Evolutionary conservation across 176 grass and related monocot species (phyloP), one percentile per base, ranked within the genome.

Genomic region (Elaeis guineensis): DNA sequence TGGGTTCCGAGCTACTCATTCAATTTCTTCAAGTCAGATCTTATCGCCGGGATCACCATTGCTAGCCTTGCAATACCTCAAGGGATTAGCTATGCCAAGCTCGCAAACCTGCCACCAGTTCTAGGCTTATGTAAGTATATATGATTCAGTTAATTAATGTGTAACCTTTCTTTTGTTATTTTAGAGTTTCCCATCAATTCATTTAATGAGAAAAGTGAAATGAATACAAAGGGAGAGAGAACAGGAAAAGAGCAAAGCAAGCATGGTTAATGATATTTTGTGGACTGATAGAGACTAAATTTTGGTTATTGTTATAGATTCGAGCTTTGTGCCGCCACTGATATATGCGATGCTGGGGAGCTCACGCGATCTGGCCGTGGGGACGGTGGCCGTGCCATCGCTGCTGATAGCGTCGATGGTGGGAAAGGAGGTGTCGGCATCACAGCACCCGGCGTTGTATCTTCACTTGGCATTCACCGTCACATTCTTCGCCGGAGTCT

Each of bases 301-400:
- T 39, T 11, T 39, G 35, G 2, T 12, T 39, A 39, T 39, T 9
- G 8, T 39, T 9, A 39, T 61, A 96, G 91, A 96, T 82, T 96
- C 92, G 26, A 96, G 92, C 87, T 96, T 96, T 51, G 86, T 96
- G 58, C 92, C 92, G 32, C 92, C 92, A 77, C 67, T 96, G 75
- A 86, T 96, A 75, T 96, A 96, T 58, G 83, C 92, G 17, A 84
- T 91, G 80, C 87, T 96, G 87, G 92, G 92, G 50, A 90, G 91
- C 86, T 90, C 86, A 19, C 65, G 69, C 61, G 91, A 95, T 73
- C 78, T 95, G 50, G 91, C 91, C 0, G 91, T 95, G 19, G 91
- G 91, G 18, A 90, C 91, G 51, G 83, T 95, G 35, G 86, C 91
- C 0, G 86, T 95, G n/a, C 70, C 83, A 52, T 95, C 91, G 69